Evolutionary conservation across 2,329 filamentous ascomycete genomes (phyloP).

Genomic region (Chaetomium strumarium): DNA sequence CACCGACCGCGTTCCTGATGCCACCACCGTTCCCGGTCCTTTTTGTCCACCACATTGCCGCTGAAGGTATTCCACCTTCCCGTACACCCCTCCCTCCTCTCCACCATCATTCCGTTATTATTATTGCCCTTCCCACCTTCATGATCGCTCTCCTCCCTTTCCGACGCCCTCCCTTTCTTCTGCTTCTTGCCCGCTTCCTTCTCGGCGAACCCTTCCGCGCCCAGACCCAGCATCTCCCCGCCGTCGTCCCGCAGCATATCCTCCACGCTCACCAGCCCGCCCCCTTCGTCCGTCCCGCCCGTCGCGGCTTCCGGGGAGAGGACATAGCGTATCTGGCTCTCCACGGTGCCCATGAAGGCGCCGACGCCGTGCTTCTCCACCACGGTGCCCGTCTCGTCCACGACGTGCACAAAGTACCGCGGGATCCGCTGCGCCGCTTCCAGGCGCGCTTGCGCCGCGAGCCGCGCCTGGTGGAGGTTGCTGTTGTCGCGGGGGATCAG

Average conservation of each 20-base stretch:
- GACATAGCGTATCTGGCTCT: constrained; percentile 54
- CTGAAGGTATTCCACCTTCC: constrained; percentile 32
- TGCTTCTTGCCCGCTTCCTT: constrained; percentile 18
- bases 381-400: constrained; percentile 45
- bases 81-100: constrained; percentile 27
- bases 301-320: constrained; percentile 52
- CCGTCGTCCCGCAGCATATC: constrained; percentile 45
- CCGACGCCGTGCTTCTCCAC: constrained; percentile 50
- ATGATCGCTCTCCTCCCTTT: constrained; percentile 13
- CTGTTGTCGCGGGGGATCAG: constrained; percentile 31
- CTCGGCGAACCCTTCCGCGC: not conserved
- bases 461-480: constrained; percentile 47
- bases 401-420: constrained; percentile 53
- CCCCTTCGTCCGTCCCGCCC: constrained; percentile 50
- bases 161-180: constrained; percentile 7
- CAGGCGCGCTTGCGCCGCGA: constrained; percentile 60
- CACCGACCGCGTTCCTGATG: constrained; percentile 33
- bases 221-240: constrained; percentile 36
- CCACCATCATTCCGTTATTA: constrained; percentile 3
- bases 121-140: constrained; percentile 8
- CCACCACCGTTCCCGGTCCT: constrained; percentile 32
- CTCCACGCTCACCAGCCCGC: constrained; percentile 47
- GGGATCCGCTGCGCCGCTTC: constrained; percentile 50
- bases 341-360: constrained; percentile 55
- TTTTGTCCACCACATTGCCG: constrained; percentile 28